Evolutionary conservation across 441 rosid species (phyloP).

Genomic region (Theobroma grandiflorum): DNA sequence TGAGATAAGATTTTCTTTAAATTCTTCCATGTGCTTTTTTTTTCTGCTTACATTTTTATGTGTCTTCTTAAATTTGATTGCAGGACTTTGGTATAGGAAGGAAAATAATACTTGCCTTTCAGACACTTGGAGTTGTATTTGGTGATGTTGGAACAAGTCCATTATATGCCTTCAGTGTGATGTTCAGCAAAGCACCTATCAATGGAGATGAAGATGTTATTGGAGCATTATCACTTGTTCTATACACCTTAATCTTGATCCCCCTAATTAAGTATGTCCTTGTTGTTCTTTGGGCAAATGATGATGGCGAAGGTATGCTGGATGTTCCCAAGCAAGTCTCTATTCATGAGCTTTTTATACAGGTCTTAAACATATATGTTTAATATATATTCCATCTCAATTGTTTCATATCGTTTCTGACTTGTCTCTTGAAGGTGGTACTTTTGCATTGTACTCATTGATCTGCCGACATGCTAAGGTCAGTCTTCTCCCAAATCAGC

Average conservation of each 20-base stretch:
- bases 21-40: not conserved
- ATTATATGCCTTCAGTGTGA: conserved; percentile 88
- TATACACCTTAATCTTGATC: conserved; percentile 86
- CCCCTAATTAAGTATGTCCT: conserved; percentile 91
- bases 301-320: conserved; percentile 91
- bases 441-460: conserved; percentile 93
- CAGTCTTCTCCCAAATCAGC: conserved; percentile 97
- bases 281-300: conserved; percentile 97
- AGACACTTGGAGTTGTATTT: conserved; percentile 94
- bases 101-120: conserved; percentile 82
- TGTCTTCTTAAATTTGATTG: conserved; percentile 27
- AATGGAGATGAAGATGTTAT: conserved; percentile 81
- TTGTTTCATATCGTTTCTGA: conserved; percentile 7
- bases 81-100: conserved; percentile 84
- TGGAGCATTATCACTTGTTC: conserved; percentile 90
- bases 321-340: conserved; percentile 4
- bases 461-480: conserved; percentile 96
- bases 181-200: conserved; percentile 89
- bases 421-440: conserved; percentile 73
- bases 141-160: conserved; percentile 99
- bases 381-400: not conserved
- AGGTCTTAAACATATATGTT: not conserved
- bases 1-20: conserved; percentile 5
- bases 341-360: not conserved
- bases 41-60: not conserved